Evolutionary conservation across 345 rosid species (phyloP).

Genomic region (Rhizophora mangle): DNA sequence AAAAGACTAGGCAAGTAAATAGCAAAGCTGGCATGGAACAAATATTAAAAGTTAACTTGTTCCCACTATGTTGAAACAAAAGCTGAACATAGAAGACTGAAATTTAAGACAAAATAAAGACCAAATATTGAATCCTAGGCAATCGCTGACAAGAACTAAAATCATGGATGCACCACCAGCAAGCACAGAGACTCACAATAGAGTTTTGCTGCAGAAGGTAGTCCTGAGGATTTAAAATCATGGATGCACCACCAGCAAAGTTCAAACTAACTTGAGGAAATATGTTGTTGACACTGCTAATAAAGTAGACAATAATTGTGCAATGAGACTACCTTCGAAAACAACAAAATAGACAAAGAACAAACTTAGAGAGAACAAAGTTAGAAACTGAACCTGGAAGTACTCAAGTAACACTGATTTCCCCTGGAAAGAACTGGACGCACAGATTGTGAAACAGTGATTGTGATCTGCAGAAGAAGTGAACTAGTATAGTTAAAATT

Average conservation of each 20-base stretch:
- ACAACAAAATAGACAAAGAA: not conserved
- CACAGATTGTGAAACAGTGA: slow-evolving; percentile 52
- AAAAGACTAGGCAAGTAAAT: no score
- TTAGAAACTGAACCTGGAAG: slow-evolving; percentile 55
- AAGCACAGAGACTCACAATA: slow-evolving; percentile 48
- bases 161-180: not conserved
- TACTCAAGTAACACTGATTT: slow-evolving; percentile 55
- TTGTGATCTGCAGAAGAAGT: slow-evolving; percentile 54
- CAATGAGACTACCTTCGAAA: slow-evolving; percentile 13
- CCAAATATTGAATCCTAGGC: not conserved
- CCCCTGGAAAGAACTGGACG: slow-evolving; percentile 57
- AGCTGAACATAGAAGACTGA: not conserved
- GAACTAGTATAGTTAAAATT: slow-evolving; percentile 4
- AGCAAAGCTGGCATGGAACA: not conserved
- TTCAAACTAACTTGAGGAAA: slow-evolving; percentile 91
- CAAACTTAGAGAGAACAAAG: slow-evolving; percentile 3
- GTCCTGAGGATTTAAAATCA: slow-evolving; percentile 69
- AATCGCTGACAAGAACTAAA: no score
- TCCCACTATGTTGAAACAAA: not conserved
- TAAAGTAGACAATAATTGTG: slow-evolving; percentile 15
- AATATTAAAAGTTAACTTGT: not conserved
- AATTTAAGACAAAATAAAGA: not conserved
- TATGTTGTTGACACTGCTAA: slow-evolving; percentile 49
- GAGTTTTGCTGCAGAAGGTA: slow-evolving; percentile 77
- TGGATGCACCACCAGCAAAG: slow-evolving; percentile 84